These are phyloP conservation scores for Zopfia rhizophila DNA, from an alignment of 2,329 filamentous ascomycete genomes.

Conservation along the genomic window DNA sequence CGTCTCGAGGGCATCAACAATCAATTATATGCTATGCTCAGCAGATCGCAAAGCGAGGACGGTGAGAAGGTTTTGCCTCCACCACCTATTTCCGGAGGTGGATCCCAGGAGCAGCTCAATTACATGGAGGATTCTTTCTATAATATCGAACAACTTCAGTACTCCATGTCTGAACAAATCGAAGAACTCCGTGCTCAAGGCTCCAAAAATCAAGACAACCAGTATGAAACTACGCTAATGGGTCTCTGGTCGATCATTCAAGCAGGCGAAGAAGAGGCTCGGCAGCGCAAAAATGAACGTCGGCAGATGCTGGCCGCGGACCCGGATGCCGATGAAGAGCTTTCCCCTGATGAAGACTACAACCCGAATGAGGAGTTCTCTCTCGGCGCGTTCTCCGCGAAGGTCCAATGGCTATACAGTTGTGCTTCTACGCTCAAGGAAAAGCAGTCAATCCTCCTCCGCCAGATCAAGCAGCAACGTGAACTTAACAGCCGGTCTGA, in stretches of 20 bases:
- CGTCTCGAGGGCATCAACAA: slow-evolving; percentile 66
- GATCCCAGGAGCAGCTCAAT: slow-evolving; percentile 72
- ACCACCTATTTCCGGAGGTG: slow-evolving; percentile 66
- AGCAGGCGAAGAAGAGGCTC: slow-evolving; percentile 54
- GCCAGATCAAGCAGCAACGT: slow-evolving; percentile 94
- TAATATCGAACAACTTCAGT: slow-evolving; percentile 49
- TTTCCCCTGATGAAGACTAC: slow-evolving; percentile 70
- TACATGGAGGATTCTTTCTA: slow-evolving; percentile 73
- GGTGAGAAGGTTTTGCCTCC: slow-evolving; percentile 65
- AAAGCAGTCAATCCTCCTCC: slow-evolving; percentile 87
- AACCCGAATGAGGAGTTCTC: slow-evolving; percentile 73
- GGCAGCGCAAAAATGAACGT: slow-evolving; percentile 49
- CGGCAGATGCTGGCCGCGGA: slow-evolving; percentile 60
- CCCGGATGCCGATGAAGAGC: slow-evolving; percentile 66
- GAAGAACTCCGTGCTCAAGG: slow-evolving; percentile 30
- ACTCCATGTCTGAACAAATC: slow-evolving; percentile 41
- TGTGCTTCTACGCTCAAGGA: slow-evolving; percentile 83
- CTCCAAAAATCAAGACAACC: slow-evolving; percentile 32
- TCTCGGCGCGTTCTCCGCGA: slow-evolving; percentile 78
- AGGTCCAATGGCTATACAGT: slow-evolving; percentile 80
- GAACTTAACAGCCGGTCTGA: slow-evolving; percentile 92
- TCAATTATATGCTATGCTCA: slow-evolving; percentile 65
- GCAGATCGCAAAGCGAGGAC: slow-evolving; percentile 61
- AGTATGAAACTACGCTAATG: slow-evolving; percentile 63
- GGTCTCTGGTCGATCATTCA: slow-evolving; percentile 65